Conservation (phyloP, 176 grass and related monocot genomes). For the Coix lacrymajobi region DNA sequence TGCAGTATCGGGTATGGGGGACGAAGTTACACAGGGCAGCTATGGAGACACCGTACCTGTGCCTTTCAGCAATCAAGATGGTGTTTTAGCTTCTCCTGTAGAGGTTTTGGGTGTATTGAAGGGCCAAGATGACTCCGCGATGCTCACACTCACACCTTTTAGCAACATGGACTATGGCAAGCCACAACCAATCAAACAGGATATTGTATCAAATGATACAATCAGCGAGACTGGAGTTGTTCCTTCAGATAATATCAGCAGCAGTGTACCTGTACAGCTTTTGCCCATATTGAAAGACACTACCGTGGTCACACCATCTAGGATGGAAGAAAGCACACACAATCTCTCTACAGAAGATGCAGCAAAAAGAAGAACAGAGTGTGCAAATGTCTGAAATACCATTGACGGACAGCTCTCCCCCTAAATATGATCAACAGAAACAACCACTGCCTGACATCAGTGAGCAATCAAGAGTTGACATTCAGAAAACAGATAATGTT, state of each 20-base stretch:
- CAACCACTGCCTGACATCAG: constrained; percentile 12
- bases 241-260: constrained; percentile 26
- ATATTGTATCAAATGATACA: not conserved
- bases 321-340: constrained; percentile 20
- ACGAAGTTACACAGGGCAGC: constrained; percentile 34
- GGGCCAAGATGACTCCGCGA: constrained; percentile 18
- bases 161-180: constrained; percentile 22
- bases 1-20: constrained; percentile 34
- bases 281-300: constrained; percentile 3
- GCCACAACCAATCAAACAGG: constrained; percentile 6
- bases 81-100: not conserved
- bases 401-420: constrained; percentile 37
- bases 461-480: constrained; percentile 29
- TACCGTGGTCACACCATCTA: not conserved
- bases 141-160: constrained; percentile 27
- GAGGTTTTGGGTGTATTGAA: not conserved
- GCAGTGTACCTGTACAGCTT: constrained; percentile 27
- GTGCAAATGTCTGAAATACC: constrained; percentile 36
- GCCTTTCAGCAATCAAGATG: constrained; percentile 20
- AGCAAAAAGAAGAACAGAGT: constrained; percentile 28
- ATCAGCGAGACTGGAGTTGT: constrained; percentile 1
- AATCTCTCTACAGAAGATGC: not conserved
- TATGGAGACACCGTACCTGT: not conserved
- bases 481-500: constrained; percentile 36
- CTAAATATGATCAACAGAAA: constrained; percentile 27